Conservation (phyloP, 1,284 basidiomycete genomes). For the Ceratobasidium sp. region DNA sequence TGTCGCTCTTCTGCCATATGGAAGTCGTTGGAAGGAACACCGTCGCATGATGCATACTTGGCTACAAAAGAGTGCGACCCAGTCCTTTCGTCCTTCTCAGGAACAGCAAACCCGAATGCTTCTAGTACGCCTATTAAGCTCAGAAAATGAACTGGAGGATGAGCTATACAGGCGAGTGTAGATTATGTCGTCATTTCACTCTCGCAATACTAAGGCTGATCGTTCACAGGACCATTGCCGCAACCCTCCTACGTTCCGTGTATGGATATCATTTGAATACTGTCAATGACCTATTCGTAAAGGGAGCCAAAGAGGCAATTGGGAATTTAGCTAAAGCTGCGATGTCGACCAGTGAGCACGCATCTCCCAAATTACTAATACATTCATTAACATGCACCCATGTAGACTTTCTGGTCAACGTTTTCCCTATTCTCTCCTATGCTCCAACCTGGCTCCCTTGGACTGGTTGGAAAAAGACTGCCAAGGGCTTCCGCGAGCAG, state of each 20-base stretch:
- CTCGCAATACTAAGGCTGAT: background rate
- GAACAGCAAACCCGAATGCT: constrained; percentile 24
- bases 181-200: background rate
- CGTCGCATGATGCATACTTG: constrained; percentile 37
- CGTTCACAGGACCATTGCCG: background rate
- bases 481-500: constrained; percentile 9
- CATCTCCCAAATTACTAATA: background rate
- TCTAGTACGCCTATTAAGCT: constrained; percentile 10
- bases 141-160: constrained; percentile 1
- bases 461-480: constrained; percentile 31
- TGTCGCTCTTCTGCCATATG: constrained; percentile 13
- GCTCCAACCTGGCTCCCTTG: constrained; percentile 30
- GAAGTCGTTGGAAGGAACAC: constrained; percentile 26
- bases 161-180: constrained; percentile 25
- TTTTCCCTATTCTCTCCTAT: constrained; percentile 15
- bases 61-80: constrained; percentile 24
- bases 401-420: constrained; percentile 36
- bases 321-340: constrained; percentile 24
- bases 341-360: constrained; percentile 21
- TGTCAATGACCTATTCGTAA: constrained; percentile 23
- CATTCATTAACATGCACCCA: too few relatives aligned
- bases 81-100: constrained; percentile 21
- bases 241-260: constrained; percentile 16
- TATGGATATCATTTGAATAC: constrained; percentile 26
- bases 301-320: constrained; percentile 3